These are phyloP conservation scores for Artomyces pyxidatus DNA, from an alignment of 768 basidiomycete genomes.

Conservation along the genomic window DNA sequence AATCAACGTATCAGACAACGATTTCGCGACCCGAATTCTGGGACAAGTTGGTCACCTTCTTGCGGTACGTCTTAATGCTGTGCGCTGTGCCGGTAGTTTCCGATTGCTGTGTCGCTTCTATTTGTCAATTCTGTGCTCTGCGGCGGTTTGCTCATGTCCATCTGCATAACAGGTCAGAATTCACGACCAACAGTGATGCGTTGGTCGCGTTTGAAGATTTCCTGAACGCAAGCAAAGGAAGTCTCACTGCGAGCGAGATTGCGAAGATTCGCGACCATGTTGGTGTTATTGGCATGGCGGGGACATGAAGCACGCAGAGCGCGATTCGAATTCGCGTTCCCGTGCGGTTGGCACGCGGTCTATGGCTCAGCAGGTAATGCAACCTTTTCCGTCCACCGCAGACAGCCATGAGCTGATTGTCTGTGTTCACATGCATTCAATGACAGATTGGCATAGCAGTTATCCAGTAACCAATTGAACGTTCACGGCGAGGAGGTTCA, in stretches of 20 bases:
- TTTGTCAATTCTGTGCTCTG: conserved; percentile 1
- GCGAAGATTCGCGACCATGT: conserved; percentile 88
- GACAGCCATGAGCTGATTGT: too few relatives aligned
- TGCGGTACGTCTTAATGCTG: conserved; percentile 46
- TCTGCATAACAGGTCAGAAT: conserved; percentile 42
- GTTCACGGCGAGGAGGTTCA: too few relatives aligned
- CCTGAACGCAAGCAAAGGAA: conserved; percentile 72
- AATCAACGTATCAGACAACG: conserved; percentile 44
- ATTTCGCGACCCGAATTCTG: conserved; percentile 79
- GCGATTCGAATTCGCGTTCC: too few relatives aligned
- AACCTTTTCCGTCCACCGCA: too few relatives aligned
- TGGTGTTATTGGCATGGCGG: conserved; percentile 85
- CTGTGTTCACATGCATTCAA: too few relatives aligned
- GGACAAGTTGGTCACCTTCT: conserved; percentile 56
- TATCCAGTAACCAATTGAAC: too few relatives aligned
- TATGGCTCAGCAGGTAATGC: too few relatives aligned
- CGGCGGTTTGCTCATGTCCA: conserved; percentile 1
- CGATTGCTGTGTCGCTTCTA: background rate
- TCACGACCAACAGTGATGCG: conserved; percentile 54
- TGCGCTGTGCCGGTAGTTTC: too few relatives aligned
- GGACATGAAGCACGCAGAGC: conserved; percentile 48
- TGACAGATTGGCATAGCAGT: too few relatives aligned
- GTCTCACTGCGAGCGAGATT: conserved; percentile 76
- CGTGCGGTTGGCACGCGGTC: too few relatives aligned
- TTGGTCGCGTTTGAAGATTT: conserved; percentile 79